Conservation (phyloP, 805 yeast genomes). For the Candida peoriensis region DNA sequence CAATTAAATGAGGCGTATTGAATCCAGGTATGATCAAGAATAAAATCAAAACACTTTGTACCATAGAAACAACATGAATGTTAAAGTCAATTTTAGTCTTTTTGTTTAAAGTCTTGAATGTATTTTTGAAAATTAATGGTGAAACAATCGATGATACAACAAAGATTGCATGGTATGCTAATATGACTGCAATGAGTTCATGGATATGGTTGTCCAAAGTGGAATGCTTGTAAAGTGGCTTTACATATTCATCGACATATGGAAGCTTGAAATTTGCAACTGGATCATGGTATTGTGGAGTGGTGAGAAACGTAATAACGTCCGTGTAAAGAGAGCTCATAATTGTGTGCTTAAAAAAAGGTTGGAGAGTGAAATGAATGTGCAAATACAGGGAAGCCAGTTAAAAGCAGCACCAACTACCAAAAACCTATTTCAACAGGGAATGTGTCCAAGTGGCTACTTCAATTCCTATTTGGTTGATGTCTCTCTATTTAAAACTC, state of each 20-base stretch:
- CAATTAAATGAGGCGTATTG: constrained; percentile 39
- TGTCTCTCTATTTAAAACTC: no score
- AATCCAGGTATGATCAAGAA: constrained; percentile 56
- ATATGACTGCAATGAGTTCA: constrained; percentile 24
- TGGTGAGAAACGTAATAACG: constrained; percentile 2
- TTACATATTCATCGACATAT: constrained; percentile 24
- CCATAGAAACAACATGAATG: constrained; percentile 81
- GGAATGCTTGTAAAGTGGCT: constrained; percentile 18
- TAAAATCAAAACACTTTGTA: constrained; percentile 71
- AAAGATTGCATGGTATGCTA: constrained; percentile 27
- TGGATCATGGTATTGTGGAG: constrained; percentile 22
- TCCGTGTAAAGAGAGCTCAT: constrained; percentile 1
- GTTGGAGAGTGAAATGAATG: no score
- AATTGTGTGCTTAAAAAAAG: no score
- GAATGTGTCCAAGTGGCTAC: no score
- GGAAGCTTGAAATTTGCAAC: constrained; percentile 22
- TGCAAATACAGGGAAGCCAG: no score
- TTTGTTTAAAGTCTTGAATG: constrained; percentile 21
- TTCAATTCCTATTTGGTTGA: no score
- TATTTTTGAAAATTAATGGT: constrained; percentile 18
- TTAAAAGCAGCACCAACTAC: no score
- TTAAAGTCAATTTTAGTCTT: constrained; percentile 66
- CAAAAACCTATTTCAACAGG: no score
- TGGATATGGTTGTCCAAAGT: constrained; percentile 27
- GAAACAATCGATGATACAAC: constrained; percentile 16